phyloP scores from a whole-genome alignment of 2,329 filamentous ascomycete species.

The Alternaria atra region DNA sequence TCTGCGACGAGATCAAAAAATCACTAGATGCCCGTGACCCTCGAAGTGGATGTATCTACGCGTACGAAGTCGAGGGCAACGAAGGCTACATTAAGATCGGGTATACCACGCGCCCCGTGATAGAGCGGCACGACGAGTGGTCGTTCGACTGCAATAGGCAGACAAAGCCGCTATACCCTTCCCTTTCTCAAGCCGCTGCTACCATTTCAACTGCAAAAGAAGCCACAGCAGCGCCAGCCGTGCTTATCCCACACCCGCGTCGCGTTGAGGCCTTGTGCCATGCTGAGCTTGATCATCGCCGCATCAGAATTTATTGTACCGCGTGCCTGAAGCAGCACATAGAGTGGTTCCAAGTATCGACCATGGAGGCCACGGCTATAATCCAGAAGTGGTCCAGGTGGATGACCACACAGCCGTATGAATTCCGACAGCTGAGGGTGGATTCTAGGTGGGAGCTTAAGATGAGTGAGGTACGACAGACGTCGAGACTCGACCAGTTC shows the following conservation, averaged over 20 bases:
- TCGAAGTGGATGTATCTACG: constrained; percentile 9
- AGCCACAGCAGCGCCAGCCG: not conserved
- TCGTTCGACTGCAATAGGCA: constrained; percentile 13
- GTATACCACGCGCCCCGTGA: constrained; percentile 15
- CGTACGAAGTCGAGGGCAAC: constrained; percentile 20
- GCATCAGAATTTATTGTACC: constrained; percentile 14
- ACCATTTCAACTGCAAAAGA: constrained; percentile 5
- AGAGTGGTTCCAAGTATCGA: constrained; percentile 14
- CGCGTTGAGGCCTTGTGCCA: constrained; percentile 25
- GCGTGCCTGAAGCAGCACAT: constrained; percentile 24
- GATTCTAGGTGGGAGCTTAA: constrained; percentile 13
- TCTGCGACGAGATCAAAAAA: constrained; percentile 7
- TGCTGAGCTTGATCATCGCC: constrained; percentile 18
- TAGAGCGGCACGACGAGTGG: constrained; percentile 15
- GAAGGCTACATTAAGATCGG: constrained; percentile 16
- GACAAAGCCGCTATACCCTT: constrained; percentile 14
- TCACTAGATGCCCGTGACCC: constrained; percentile 11
- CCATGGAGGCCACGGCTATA: constrained; percentile 9
- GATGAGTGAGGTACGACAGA: constrained; percentile 5
- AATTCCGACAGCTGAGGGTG: constrained; percentile 3
- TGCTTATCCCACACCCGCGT: constrained; percentile 14
- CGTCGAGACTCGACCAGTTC: constrained; percentile 9
- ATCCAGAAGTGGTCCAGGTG: constrained; percentile 21
- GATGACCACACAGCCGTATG: constrained; percentile 17
- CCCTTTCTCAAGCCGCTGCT: constrained; percentile 4